These are phyloP conservation scores for Dactylis glomerata DNA, from an alignment of 176 grass and related monocot species.

Conservation along the genomic window DNA sequence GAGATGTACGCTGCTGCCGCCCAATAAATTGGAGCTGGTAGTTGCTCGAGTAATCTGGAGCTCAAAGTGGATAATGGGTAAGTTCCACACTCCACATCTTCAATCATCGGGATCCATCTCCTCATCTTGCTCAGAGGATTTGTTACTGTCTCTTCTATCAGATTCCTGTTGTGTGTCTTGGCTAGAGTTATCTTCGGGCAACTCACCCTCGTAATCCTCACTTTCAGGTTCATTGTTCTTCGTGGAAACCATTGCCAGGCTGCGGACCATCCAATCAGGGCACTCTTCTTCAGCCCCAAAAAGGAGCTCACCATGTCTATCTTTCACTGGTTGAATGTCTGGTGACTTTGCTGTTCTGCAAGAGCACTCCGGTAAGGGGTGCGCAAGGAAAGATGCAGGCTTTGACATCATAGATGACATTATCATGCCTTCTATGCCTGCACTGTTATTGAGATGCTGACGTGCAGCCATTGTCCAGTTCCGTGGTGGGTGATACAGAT, in stretches of 20 bases:
- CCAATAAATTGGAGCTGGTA: background rate
- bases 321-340: conserved; percentile 27
- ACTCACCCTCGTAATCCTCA: conserved; percentile 69
- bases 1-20: background rate
- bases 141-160: conserved; percentile 57
- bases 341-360: conserved; percentile 51
- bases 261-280: conserved; percentile 63
- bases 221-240: conserved; percentile 53
- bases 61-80: conserved; percentile 25
- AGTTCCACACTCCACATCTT: conserved; percentile 13
- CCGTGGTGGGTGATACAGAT: conserved; percentile 72
- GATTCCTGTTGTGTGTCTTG: conserved; percentile 44
- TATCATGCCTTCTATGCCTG: conserved; percentile 45
- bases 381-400: conserved; percentile 69
- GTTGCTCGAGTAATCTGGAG: conserved; percentile 28
- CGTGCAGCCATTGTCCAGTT: conserved; percentile 81
- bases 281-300: conserved; percentile 71
- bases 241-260: conserved; percentile 22
- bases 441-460: conserved; percentile 74
- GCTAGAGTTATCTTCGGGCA: conserved; percentile 58
- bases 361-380: conserved; percentile 79
- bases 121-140: conserved; percentile 73
- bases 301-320: conserved; percentile 15
- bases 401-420: conserved; percentile 57
- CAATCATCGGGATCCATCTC: conserved; percentile 98